Conservation (phyloP, 179 eudicot genomes). For the Corrigiola litoralis region DNA sequence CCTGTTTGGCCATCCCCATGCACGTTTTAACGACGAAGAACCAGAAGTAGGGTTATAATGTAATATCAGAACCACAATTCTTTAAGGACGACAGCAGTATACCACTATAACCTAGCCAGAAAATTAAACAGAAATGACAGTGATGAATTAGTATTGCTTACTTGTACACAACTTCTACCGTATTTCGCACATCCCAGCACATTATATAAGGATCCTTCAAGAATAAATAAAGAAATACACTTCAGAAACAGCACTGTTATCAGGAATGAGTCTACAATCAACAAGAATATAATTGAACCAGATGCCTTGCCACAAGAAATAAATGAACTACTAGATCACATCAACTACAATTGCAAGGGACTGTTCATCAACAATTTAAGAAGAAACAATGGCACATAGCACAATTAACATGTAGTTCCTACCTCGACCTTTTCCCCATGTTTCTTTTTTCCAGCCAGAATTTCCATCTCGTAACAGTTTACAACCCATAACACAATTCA, state of each 20-base stretch:
- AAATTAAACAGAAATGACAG: not conserved
- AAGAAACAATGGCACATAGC: not conserved
- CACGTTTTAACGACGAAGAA: too few species aligned
- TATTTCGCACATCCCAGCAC: slow-evolving; percentile 98
- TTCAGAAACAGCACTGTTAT: slow-evolving; percentile 7
- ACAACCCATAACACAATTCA: not conserved
- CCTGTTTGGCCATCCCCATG: too few species aligned
- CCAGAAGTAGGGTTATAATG: too few species aligned
- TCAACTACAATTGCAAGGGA: not conserved
- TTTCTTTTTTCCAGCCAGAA: too few species aligned
- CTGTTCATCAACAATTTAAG: not conserved
- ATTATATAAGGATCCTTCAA: slow-evolving; percentile 87
- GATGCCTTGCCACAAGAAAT: not conserved
- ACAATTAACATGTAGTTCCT: not conserved
- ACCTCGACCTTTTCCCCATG: too few species aligned
- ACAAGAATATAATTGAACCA: not conserved
- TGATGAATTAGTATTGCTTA: slow-evolving; percentile 36
- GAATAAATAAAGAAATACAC: not conserved
- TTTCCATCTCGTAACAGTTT: too few species aligned
- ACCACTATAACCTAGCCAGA: too few species aligned
- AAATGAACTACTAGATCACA: not conserved
- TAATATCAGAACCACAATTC: not conserved
- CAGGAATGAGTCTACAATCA: too few species aligned
- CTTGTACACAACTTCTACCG: slow-evolving; percentile 93
- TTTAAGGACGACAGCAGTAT: not conserved